Conservation (phyloP, 1,284 basidiomycete genomes). For the Takashimella koratensis region DNA sequence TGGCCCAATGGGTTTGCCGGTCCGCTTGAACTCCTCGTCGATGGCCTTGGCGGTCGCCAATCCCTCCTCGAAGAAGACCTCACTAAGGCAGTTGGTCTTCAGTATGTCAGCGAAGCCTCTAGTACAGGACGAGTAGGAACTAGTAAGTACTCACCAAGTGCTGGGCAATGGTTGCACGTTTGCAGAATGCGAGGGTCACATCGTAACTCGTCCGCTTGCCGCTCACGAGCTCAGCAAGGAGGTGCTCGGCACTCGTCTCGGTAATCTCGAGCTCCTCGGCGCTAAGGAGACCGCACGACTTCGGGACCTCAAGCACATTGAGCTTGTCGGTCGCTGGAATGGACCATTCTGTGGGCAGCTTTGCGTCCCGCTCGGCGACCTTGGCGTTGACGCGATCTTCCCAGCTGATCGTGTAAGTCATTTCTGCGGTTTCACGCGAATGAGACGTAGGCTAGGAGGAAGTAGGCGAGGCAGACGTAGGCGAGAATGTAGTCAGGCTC, state of each 20-base stretch:
- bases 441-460: no score
- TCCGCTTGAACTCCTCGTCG: slow-evolving; percentile 42
- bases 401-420: neutral
- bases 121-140: no score
- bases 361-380: slow-evolving; percentile 1
- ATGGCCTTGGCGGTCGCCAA: slow-evolving; percentile 42
- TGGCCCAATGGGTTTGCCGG: slow-evolving; percentile 46
- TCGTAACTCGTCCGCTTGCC: slow-evolving; percentile 20
- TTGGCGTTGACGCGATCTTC: neutral
- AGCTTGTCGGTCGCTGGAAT: neutral
- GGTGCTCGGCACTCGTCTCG: slow-evolving; percentile 42
- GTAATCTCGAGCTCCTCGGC: slow-evolving; percentile 65
- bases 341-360: neutral
- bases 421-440: no score
- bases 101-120: neutral
- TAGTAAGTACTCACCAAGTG: slow-evolving; percentile 65
- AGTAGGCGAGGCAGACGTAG: no score
- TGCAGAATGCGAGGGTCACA: slow-evolving; percentile 58
- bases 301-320: slow-evolving; percentile 59
- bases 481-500: no score
- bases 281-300: slow-evolving; percentile 60
- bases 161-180: slow-evolving; percentile 73
- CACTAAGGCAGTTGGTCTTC: slow-evolving; percentile 46
- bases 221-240: slow-evolving; percentile 25
- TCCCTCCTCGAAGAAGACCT: slow-evolving; percentile 47